Evolutionary conservation across 805 yeast species (phyloP), one percentile per base, ranked within the genome.

Genomic region (Metschnikowia gruessii): DNA sequence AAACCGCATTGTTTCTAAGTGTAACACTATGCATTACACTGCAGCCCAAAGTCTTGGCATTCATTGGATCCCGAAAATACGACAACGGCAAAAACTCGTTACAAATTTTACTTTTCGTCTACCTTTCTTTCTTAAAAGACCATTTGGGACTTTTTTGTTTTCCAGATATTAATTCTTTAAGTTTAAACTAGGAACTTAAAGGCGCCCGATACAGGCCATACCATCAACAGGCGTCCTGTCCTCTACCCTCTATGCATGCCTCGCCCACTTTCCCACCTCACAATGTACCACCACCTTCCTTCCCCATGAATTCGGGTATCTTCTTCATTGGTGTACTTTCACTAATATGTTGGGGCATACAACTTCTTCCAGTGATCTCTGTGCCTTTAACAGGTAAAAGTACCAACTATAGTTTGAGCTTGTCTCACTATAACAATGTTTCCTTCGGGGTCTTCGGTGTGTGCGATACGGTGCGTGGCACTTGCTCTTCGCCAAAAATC

Each of bases 371-470:
- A 28, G 68, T 72, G 31, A 61, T 72, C 21, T 64, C 74, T 9
- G 77, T 72, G 11, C 77, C 77, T 5, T 46, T 72, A 8, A 68
- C 74, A 0, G 63, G 68, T n/a, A 48, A 53, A 5, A 40, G 44
- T 9, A 55, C 59, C 3, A 48, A 50, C 36, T 57, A 60, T 40
- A 49, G 52, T 15, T 50, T 72, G 30, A 60, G 59, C 43, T 56
- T 72, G 18, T 66, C 74, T 16, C 55, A 55, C 22, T 68, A 59
- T 46, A 56, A 58, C 32, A 62, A 66, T 50, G 53, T 60, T 38
- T 58, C 67, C n/a, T 72, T 64, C 56, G 77, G 77, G 1, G 75
- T 72, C n/a, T 68, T 71, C 54, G 77, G 77, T 2, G 51, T 71
- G 34, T 72, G 77, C 51, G 66, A 68, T 48, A 41, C 54, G 16